phyloP scores from a whole-genome alignment of 2,329 filamentous ascomycete genomes.

The Alternaria alternata region DNA sequence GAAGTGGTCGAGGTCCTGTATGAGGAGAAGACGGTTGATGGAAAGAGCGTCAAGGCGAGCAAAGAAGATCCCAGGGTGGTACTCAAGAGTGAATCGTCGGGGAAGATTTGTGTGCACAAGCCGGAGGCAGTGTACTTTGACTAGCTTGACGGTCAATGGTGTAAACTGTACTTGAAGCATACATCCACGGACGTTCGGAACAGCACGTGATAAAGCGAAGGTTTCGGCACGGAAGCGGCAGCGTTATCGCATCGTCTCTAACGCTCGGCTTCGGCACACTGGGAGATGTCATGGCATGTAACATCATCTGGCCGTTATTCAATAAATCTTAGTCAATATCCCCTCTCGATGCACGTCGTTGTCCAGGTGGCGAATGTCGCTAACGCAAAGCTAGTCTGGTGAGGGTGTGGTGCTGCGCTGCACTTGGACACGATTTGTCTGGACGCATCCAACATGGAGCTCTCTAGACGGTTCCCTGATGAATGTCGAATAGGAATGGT shows the following conservation, averaged over 20 bases:
- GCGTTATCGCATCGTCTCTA: neutral
- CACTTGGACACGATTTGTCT: constrained; percentile 7
- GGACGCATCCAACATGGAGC: neutral
- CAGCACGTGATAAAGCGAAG: constrained; percentile 1
- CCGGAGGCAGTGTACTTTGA: constrained; percentile 55
- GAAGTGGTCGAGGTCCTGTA: constrained; percentile 55
- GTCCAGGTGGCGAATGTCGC: constrained; percentile 13
- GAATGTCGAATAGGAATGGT: constrained; percentile 33
- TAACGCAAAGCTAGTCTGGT: constrained; percentile 14
- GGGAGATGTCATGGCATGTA: constrained; percentile 5
- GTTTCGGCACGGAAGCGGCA: neutral
- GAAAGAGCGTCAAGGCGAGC: constrained; percentile 53
- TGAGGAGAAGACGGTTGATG: constrained; percentile 52
- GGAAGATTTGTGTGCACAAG: constrained; percentile 56
- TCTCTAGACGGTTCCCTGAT: constrained; percentile 19
- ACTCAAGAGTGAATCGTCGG: constrained; percentile 49
- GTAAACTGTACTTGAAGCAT: neutral
- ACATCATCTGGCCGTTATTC: constrained; percentile 3
- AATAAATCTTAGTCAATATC: constrained; percentile 9
- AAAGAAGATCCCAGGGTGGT: constrained; percentile 56
- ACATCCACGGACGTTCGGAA: neutral
- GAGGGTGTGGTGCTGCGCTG: constrained; percentile 19
- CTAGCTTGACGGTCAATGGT: constrained; percentile 20
- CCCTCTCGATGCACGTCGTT: neutral
- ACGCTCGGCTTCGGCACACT: neutral